Percentiles rank a stretch among this genome's conserved stretches.
These are phyloP conservation scores for Fusarium lyarnte DNA, from an alignment of 2,329 filamentous ascomycete genomes.

Conservation along the genomic window DNA sequence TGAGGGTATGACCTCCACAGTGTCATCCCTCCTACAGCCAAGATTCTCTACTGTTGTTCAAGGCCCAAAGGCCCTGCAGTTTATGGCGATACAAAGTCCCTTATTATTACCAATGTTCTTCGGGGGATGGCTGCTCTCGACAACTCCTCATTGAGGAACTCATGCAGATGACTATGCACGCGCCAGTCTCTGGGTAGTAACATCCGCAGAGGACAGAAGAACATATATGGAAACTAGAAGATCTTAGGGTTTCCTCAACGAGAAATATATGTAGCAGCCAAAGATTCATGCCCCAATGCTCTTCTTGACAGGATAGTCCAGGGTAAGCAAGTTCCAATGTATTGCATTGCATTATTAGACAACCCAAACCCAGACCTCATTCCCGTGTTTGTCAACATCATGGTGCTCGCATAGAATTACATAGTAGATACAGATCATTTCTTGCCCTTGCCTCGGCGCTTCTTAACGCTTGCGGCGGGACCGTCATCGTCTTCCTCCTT, in stretches of 20 bases:
- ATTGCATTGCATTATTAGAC: constrained; percentile 2
- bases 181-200: not conserved
- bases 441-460: constrained; percentile 41
- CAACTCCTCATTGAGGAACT: not conserved
- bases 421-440: constrained; percentile 31
- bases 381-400: constrained; percentile 7
- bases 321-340: not conserved
- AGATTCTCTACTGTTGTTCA: not conserved
- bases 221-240: not conserved
- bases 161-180: not conserved
- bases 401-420: constrained; percentile 19
- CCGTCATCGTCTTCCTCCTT: constrained; percentile 35
- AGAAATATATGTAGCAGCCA: not conserved
- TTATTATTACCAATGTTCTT: not conserved
- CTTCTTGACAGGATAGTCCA: not conserved
- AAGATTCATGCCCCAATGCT: not conserved
- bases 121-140: not conserved
- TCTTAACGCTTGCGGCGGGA: constrained; percentile 37
- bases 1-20: not conserved
- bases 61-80: not conserved
- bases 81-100: not conserved
- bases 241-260: not conserved
- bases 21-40: not conserved
- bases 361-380: not conserved
- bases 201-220: not conserved